phyloP scores from a whole-genome alignment of 345 rosid genomes.

The Brassica incana region DNA sequence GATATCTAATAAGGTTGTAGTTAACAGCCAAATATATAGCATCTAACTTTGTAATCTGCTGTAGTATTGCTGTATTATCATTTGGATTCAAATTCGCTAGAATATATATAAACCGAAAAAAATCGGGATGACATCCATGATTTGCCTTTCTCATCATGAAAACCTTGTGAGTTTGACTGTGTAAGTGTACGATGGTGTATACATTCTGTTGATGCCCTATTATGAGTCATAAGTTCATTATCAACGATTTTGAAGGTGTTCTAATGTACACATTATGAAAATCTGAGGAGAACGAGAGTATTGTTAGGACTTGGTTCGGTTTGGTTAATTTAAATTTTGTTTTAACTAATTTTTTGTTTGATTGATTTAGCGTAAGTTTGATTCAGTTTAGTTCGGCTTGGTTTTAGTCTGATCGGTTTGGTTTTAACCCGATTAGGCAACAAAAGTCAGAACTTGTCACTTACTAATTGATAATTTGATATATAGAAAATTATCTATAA shows the following conservation, averaged over 20 bases:
- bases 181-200: neutral
- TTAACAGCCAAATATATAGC: neutral
- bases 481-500: too few species aligned
- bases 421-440: too few species aligned
- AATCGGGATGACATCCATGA: neutral
- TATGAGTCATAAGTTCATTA: neutral
- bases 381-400: neutral
- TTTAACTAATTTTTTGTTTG: neutral
- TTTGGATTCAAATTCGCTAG: neutral
- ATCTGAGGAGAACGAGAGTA: neutral
- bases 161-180: neutral
- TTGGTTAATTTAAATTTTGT: neutral
- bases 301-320: neutral
- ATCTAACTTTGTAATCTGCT: neutral
- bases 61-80: neutral
- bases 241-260: neutral
- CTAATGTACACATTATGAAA: neutral
- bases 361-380: neutral
- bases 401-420: neutral
- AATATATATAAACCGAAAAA: neutral
- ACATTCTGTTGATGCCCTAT: neutral
- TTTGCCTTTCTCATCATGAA: neutral
- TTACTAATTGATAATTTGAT: too few species aligned
- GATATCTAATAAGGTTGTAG: neutral
- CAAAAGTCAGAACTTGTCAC: too few species aligned